These are phyloP conservation scores for Sanghuangporus weigelae DNA, from an alignment of 1,284 basidiomycete species.

Conservation along the genomic window DNA sequence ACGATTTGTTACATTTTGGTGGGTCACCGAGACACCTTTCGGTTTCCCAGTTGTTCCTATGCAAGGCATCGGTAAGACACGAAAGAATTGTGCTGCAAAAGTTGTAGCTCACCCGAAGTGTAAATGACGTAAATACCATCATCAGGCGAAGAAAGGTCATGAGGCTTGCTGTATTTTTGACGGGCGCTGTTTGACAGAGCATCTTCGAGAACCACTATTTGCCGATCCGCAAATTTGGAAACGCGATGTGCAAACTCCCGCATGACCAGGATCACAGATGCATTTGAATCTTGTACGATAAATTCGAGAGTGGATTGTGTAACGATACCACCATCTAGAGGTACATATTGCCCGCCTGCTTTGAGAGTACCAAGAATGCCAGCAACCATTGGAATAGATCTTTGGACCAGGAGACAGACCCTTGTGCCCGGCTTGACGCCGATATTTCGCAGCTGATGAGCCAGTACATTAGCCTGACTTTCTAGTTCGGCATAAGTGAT, in stretches of 20 bases:
- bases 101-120: conserved; percentile 43
- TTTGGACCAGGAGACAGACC: conserved; percentile 48
- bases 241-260: conserved; percentile 43
- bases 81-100: background rate
- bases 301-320: conserved; percentile 49
- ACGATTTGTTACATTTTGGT: conserved; percentile 56
- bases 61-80: background rate
- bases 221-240: conserved; percentile 20
- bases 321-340: conserved; percentile 51
- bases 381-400: conserved; percentile 49
- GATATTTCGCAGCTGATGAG: conserved; percentile 35
- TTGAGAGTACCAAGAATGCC: conserved; percentile 52
- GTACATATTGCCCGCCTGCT: conserved; percentile 52
- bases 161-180: conserved; percentile 30
- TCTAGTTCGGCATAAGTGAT: conserved; percentile 50
- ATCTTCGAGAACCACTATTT: conserved; percentile 41
- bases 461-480: conserved; percentile 42
- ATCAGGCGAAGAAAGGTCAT: conserved; percentile 35
- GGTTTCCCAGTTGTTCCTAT: conserved; percentile 53
- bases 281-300: conserved; percentile 44
- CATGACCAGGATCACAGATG: conserved; percentile 40
- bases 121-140: conserved; percentile 56
- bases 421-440: conserved; percentile 46
- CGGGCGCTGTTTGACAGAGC: conserved; percentile 23
- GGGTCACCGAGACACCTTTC: conserved; percentile 55